Conservation (phyloP, 108 stramenopile species). For the Cyclostephanos invisitatus region DNA sequence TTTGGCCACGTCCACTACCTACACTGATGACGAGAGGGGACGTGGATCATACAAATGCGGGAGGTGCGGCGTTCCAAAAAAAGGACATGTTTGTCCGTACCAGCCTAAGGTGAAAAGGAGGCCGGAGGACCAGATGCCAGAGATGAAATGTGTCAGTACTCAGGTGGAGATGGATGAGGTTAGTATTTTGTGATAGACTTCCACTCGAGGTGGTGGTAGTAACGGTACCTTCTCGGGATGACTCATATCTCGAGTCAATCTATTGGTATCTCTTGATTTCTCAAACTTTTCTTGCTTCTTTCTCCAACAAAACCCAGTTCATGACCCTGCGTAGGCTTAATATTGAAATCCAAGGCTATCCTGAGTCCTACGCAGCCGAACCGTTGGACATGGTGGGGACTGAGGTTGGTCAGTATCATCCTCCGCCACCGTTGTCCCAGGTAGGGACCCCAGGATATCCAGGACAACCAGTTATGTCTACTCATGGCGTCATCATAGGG, state of each 20-base stretch:
- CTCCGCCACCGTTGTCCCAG: background rate
- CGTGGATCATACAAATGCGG: slow-evolving; percentile 86
- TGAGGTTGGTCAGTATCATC: slow-evolving; percentile 36
- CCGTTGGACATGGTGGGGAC: slow-evolving; percentile 53
- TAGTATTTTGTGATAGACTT: slow-evolving; percentile 14
- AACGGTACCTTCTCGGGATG: no score
- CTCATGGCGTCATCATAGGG: background rate
- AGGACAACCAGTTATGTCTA: background rate
- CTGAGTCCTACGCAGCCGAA: slow-evolving; percentile 82
- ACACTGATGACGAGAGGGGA: slow-evolving; percentile 73
- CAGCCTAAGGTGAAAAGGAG: slow-evolving; percentile 85
- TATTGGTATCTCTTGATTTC: background rate
- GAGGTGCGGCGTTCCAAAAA: slow-evolving; percentile 89
- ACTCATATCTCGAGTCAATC: background rate
- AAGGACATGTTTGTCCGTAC: slow-evolving; percentile 93
- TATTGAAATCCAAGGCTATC: slow-evolving; percentile 87
- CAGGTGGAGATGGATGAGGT: slow-evolving; percentile 92
- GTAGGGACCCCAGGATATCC: no score
- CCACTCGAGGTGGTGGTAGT: background rate
- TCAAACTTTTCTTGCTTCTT: background rate
- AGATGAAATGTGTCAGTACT: slow-evolving; percentile 81
- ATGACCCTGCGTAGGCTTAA: slow-evolving; percentile 86
- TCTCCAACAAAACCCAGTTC: slow-evolving; percentile 47
- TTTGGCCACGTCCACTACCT: slow-evolving; percentile 3
- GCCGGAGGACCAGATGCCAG: slow-evolving; percentile 80